Evolutionary conservation across 495 filamentous ascomycete genomes (phyloP), one percentile per base, ranked within the genome.

Genomic region (Xylaria cubensis): DNA sequence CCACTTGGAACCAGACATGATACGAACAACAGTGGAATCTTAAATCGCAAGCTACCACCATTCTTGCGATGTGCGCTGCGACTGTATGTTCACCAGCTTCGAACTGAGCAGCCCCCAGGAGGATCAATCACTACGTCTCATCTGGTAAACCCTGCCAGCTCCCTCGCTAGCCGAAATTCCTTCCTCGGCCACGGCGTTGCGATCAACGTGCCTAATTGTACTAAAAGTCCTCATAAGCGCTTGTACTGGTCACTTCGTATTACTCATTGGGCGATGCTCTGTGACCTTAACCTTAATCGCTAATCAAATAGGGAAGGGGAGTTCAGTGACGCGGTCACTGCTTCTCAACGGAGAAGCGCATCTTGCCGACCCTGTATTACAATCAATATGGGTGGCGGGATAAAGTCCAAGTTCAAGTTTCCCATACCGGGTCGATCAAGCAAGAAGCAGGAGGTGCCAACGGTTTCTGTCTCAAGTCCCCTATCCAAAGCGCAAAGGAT

Each of bases 401-500:
- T 72, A n/a, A 81, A 80, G 64, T 86, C 86, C 21, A 88, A 85
- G 65, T 88, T 88, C 72, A 81, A 78, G 34, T 88, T 88, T 64
- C 84, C 86, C 42, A 76, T 87, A 13, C 85, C 86, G 64, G 85
- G 86, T 42, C 84, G 86, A 64, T 84, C 78, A 61, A 74, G 80
- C 36, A 84, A 82, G 71, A 65, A 74, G 51, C 68, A 56, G 41
- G 67, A 70, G 34, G 41, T 77, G 32, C 80, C 51, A 24, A 70
- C 69, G 67, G 71, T 58, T 34, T 67, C 64, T 19, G 55, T 68
- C 19, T 70, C 75, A 53, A 76, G 58, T 19, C 76, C 82, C 9
- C 64, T 81, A 39, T 80, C 82, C 26, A 87, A 87, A 75, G 84
- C 81, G 19, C 80, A 85, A 72, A 84, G 80, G 72, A 79, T 85